These are phyloP conservation scores for Fusarium sp. DNA, from an alignment of 2,329 filamentous ascomycete genomes.

Conservation along the genomic window DNA sequence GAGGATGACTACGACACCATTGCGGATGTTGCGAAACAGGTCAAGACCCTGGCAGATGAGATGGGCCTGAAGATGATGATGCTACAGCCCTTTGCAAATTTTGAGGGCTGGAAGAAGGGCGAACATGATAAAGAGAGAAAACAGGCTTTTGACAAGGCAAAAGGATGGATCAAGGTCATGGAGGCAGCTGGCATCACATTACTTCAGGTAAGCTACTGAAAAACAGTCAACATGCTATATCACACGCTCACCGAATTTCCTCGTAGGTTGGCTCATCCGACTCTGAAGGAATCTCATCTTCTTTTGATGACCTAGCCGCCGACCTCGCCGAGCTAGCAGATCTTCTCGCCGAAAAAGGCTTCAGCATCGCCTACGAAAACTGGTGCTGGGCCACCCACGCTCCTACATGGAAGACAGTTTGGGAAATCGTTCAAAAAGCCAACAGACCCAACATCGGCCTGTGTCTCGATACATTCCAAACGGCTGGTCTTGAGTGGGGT, in stretches of 20 bases:
- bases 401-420: conserved; percentile 76
- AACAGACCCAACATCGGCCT: conserved; percentile 76
- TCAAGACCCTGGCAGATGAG: conserved; percentile 67
- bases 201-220: conserved; percentile 69
- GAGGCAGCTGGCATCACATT: conserved; percentile 76
- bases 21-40: conserved; percentile 64
- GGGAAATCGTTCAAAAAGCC: conserved; percentile 74
- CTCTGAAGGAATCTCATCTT: conserved; percentile 66
- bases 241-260: not conserved
- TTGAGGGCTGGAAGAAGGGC: conserved; percentile 77
- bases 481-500: conserved; percentile 77
- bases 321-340: conserved; percentile 76
- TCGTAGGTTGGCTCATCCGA: conserved; percentile 73
- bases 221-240: accelerated
- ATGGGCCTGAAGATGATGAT: conserved; percentile 74
- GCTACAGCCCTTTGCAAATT: conserved; percentile 81
- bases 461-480: conserved; percentile 84
- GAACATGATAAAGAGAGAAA: conserved; percentile 65
- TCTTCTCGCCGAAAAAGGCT: conserved; percentile 67
- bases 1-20: conserved; percentile 72
- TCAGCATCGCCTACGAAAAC: conserved; percentile 81
- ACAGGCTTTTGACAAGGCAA: conserved; percentile 72
- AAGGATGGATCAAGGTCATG: conserved; percentile 80
- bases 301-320: conserved; percentile 64
- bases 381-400: conserved; percentile 85